These are phyloP conservation scores for Mollisiaceae sp. DNA, from an alignment of 2,329 filamentous ascomycete species.

Conservation along the genomic window DNA sequence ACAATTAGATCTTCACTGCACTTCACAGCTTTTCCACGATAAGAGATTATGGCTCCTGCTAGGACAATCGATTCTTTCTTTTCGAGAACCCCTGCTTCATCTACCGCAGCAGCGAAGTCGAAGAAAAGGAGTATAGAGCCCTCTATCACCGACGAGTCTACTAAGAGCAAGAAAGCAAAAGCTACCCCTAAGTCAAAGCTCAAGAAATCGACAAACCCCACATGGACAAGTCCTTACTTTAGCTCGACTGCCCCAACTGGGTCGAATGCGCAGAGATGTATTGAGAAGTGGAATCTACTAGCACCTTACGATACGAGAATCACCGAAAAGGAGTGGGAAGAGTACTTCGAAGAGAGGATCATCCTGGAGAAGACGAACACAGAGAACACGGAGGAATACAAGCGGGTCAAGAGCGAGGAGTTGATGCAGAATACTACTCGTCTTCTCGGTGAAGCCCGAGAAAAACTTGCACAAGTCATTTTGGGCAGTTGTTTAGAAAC, in stretches of 20 bases:
- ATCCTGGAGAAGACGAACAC: constrained; percentile 1
- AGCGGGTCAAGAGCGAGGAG: constrained; percentile 1
- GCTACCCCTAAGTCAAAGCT: background rate
- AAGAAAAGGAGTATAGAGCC: background rate
- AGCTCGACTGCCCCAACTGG: background rate
- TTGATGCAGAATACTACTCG: background rate
- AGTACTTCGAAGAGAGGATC: background rate
- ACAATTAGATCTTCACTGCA: too few species aligned
- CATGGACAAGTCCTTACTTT: background rate
- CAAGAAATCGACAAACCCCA: background rate
- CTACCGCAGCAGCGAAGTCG: background rate
- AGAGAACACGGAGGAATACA: background rate
- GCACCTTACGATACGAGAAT: background rate
- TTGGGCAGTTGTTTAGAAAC: background rate
- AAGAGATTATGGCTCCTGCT: background rate
- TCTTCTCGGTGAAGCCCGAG: constrained; percentile 2
- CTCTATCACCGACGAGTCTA: background rate
- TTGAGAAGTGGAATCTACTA: background rate
- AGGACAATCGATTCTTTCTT: background rate
- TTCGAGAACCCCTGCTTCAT: background rate
- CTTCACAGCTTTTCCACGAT: background rate
- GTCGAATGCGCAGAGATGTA: background rate
- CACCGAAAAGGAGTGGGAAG: background rate
- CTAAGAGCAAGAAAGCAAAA: background rate
- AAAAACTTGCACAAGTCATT: background rate